A percentile compares a stretch with the other conserved stretches of the same genome.
Evolutionary conservation across 2,329 filamentous ascomycete genomes (phyloP).

Genomic region (Westerdykella aurantiaca): DNA sequence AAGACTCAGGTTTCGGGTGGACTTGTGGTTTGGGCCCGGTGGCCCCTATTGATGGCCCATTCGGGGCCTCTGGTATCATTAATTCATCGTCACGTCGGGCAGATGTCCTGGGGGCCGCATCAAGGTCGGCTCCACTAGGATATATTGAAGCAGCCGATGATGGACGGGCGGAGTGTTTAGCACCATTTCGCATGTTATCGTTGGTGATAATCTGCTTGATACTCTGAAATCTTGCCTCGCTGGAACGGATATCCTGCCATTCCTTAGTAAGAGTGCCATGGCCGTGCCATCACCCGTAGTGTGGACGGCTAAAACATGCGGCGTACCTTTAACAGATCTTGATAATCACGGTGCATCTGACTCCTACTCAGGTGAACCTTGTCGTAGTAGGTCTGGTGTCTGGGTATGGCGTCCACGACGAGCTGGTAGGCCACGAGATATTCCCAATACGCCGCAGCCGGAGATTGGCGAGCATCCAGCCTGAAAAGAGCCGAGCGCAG

Average conservation of each 20-base stretch:
- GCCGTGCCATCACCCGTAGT: too few relatives aligned
- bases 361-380: slow-evolving; percentile 53
- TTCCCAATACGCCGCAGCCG: slow-evolving; percentile 73
- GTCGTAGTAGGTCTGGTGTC: slow-evolving; percentile 64
- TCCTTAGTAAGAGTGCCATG: slow-evolving; percentile 4
- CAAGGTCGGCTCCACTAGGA: neutral
- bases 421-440: slow-evolving; percentile 80
- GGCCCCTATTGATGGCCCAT: slow-evolving; percentile 15
- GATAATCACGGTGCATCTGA: slow-evolving; percentile 47
- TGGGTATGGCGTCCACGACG: slow-evolving; percentile 67
- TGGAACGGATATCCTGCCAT: slow-evolving; percentile 27
- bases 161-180: slow-evolving; percentile 26
- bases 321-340: slow-evolving; percentile 29
- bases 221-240: slow-evolving; percentile 40
- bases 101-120: slow-evolving; percentile 9
- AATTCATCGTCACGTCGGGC: slow-evolving; percentile 24
- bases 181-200: slow-evolving; percentile 53
- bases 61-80: slow-evolving; percentile 32
- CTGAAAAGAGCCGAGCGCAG: slow-evolving; percentile 51
- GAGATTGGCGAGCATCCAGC: slow-evolving; percentile 41
- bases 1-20: slow-evolving; percentile 61
- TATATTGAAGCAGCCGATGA: slow-evolving; percentile 10
- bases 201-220: slow-evolving; percentile 49
- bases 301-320: neutral
- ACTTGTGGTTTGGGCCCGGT: slow-evolving; percentile 37